phyloP scores from a whole-genome alignment of 2,329 filamentous ascomycete genomes.

The Alternaria tenuissima region DNA sequence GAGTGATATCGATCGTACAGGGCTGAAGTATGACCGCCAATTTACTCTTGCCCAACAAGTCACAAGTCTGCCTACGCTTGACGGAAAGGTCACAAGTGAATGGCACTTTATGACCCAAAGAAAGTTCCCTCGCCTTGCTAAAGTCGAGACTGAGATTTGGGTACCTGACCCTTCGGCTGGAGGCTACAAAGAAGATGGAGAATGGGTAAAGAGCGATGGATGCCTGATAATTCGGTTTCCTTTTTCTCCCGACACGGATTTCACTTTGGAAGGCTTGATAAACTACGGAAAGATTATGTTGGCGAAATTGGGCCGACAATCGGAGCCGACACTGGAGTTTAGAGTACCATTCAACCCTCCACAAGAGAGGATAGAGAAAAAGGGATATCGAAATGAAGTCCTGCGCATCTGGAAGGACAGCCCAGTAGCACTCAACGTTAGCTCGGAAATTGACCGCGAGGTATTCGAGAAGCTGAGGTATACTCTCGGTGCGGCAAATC shows the following conservation, averaged over 20 bases:
- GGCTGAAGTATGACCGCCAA: constrained; percentile 80
- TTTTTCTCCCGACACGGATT: constrained; percentile 49
- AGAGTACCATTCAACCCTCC: constrained; percentile 71
- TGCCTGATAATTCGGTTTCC: constrained; percentile 75
- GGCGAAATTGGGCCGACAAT: constrained; percentile 49
- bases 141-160: constrained; percentile 73
- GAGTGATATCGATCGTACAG: constrained; percentile 70
- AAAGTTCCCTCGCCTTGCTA: constrained; percentile 74
- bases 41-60: constrained; percentile 79
- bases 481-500: constrained; percentile 72
- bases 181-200: constrained; percentile 58
- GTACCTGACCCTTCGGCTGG: constrained; percentile 68
- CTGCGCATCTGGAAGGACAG: constrained; percentile 72
- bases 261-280: constrained; percentile 43
- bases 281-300: constrained; percentile 45
- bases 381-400: constrained; percentile 67
- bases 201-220: constrained; percentile 62
- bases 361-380: constrained; percentile 63
- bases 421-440: constrained; percentile 58
- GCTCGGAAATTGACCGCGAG: constrained; percentile 58
- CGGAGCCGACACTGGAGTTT: constrained; percentile 69
- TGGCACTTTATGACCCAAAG: constrained; percentile 79
- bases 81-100: constrained; percentile 51
- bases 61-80: constrained; percentile 52
- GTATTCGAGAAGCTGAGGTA: constrained; percentile 68